phyloP scores from a whole-genome alignment of 129 eudicot genomes.

The Glebionis coronaria region DNA sequence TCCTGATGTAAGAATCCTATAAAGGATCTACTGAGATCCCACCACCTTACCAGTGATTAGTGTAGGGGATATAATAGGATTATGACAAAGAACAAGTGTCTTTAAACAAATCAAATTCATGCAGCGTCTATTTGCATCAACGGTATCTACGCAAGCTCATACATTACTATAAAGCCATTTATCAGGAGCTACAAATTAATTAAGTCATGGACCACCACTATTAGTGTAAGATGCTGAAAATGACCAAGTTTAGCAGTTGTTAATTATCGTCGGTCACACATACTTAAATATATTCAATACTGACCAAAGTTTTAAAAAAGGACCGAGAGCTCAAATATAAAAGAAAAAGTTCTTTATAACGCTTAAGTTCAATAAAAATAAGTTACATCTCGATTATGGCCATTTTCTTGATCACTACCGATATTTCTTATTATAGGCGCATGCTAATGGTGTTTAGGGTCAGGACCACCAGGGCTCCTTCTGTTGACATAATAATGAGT shows the following conservation, averaged over 20 bases:
- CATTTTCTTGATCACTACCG: constrained; percentile 9
- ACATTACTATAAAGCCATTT: constrained; percentile 7
- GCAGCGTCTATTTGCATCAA: constrained; percentile 13
- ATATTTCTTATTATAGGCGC: neutral
- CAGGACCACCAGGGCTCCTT: constrained; percentile 59
- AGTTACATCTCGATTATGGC: constrained; percentile 19
- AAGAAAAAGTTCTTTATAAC: constrained; percentile 3
- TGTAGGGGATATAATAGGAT: constrained; percentile 13
- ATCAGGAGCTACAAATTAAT: constrained; percentile 1
- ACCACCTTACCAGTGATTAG: constrained; percentile 25
- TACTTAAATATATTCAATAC: constrained; percentile 7
- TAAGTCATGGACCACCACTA: constrained; percentile 29
- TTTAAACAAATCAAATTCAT: constrained; percentile 24
- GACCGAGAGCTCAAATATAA: constrained; percentile 12
- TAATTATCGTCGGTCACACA: neutral
- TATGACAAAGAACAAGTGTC: constrained; percentile 21
- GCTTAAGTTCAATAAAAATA: constrained; percentile 16
- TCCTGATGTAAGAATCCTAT: constrained; percentile 2
- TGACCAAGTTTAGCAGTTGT: constrained; percentile 21
- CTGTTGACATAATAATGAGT: constrained; percentile 32
- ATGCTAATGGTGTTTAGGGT: constrained; percentile 54
- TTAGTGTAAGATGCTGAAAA: constrained; percentile 16
- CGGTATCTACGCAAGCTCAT: constrained; percentile 1
- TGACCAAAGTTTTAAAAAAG: constrained; percentile 13
- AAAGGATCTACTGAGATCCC: constrained; percentile 16